Evolutionary conservation across 257 asterid species (phyloP).

Genomic region (Nicotiana sylvestris): DNA sequence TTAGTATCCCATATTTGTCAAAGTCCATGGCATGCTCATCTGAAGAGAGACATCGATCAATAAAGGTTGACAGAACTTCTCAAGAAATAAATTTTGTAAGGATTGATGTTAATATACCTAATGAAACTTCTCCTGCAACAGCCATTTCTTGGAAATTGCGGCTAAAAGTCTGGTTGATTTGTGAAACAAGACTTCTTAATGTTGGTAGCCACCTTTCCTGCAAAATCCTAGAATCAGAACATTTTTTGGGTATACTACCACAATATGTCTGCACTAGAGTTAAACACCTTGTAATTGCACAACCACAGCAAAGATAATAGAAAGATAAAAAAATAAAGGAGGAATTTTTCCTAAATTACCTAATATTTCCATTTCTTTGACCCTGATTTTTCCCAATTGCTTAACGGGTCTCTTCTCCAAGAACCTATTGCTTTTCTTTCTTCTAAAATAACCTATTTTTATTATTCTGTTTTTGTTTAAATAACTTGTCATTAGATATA

Average conservation of each 20-base stretch:
- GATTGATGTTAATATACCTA: slow-evolving; percentile 43
- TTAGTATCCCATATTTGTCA: slow-evolving; percentile 83
- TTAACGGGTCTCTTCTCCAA: neutral
- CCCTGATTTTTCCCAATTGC: neutral
- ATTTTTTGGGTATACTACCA: slow-evolving; percentile 10
- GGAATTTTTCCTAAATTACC: neutral
- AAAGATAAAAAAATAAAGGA: neutral
- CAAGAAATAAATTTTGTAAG: slow-evolving; percentile 12
- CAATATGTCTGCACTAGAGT: neutral
- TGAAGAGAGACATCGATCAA: slow-evolving; percentile 28
- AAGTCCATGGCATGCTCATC: slow-evolving; percentile 86
- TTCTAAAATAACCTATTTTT: neutral
- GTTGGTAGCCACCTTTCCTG: slow-evolving; percentile 94
- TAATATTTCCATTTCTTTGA: neutral
- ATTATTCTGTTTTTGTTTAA: neutral
- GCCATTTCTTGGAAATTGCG: slow-evolving; percentile 97
- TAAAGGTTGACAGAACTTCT: slow-evolving; percentile 6
- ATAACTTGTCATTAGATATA: slow-evolving; percentile 2
- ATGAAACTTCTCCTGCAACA: slow-evolving; percentile 93
- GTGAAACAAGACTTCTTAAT: slow-evolving; percentile 65
- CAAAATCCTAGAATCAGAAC: slow-evolving; percentile 23
- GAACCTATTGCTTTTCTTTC: neutral
- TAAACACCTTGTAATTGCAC: neutral
- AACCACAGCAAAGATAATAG: neutral
- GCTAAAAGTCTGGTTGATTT: slow-evolving; percentile 80